phyloP scores from a whole-genome alignment of 768 basidiomycete genomes.

The Neoboletus brunneissimus region DNA sequence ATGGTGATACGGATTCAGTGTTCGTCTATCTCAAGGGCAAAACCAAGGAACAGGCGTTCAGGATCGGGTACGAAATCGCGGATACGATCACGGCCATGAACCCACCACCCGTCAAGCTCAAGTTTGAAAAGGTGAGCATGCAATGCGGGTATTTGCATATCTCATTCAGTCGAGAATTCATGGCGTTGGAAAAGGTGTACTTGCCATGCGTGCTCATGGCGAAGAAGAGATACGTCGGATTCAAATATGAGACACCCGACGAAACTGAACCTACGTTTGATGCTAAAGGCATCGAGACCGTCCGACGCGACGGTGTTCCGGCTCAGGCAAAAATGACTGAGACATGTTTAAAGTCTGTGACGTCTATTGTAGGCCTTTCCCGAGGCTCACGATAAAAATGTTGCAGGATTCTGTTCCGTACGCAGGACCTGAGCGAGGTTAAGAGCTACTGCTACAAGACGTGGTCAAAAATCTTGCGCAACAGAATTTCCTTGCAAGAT shows the following conservation, averaged over 20 bases:
- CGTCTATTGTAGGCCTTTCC: neutral
- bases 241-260: slow-evolving; percentile 82
- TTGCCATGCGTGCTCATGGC: slow-evolving; percentile 93
- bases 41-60: slow-evolving; percentile 91
- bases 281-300: slow-evolving; percentile 97
- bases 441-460: slow-evolving; percentile 84
- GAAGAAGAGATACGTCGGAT: slow-evolving; percentile 98
- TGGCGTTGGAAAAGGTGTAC: slow-evolving; percentile 65
- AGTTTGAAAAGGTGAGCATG: slow-evolving; percentile 85
- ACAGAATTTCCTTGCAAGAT: slow-evolving; percentile 82
- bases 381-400: neutral
- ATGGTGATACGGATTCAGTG: slow-evolving; percentile 96
- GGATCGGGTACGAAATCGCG: slow-evolving; percentile 90
- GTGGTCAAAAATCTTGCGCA: slow-evolving; percentile 82
- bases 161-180: neutral
- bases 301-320: slow-evolving; percentile 86
- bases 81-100: slow-evolving; percentile 83
- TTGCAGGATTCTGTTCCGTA: slow-evolving; percentile 83
- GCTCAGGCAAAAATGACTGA: slow-evolving; percentile 95
- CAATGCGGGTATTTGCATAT: neutral
- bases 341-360: slow-evolving; percentile 73
- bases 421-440: slow-evolving; percentile 83
- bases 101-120: slow-evolving; percentile 89
- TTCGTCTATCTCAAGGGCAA: slow-evolving; percentile 90
- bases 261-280: slow-evolving; percentile 82